Conservation (phyloP, 352 stramenopile species). For the Globisporangium iwayamae region DNA sequence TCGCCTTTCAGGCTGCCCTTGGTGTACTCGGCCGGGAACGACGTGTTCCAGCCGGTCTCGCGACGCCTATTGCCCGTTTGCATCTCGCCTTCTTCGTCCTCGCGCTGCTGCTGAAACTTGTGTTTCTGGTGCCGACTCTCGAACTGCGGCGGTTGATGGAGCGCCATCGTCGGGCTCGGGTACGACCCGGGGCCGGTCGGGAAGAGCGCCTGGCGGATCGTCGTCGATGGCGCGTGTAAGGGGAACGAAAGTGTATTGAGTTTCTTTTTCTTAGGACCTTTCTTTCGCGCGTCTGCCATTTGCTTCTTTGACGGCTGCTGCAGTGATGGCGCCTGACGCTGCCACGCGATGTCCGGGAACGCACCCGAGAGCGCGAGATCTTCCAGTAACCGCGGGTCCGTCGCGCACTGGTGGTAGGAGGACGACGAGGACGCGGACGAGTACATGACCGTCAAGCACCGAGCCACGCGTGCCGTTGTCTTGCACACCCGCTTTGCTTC, state of each 20-base stretch:
- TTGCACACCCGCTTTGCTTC: not conserved
- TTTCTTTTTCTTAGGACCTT: constrained; percentile 21
- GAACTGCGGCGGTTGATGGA: constrained; percentile 18
- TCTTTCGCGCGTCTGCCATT: constrained; percentile 17
- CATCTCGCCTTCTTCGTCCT: constrained; percentile 10
- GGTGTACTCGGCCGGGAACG: constrained; percentile 64
- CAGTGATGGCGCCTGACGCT: not conserved
- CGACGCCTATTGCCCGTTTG: constrained; percentile 41
- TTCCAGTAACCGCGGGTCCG: constrained; percentile 29
- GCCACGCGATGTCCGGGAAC: constrained; percentile 19
- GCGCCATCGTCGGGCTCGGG: constrained; percentile 26
- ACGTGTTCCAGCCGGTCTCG: constrained; percentile 71
- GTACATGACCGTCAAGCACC: not conserved
- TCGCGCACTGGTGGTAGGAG: not conserved
- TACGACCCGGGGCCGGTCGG: constrained; percentile 41
- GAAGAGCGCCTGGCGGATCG: constrained; percentile 40
- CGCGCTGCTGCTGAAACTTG: constrained; percentile 5
- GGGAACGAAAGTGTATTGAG: constrained; percentile 31
- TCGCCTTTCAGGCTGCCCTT: constrained; percentile 26
- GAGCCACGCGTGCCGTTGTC: not conserved
- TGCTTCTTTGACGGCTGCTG: constrained; percentile 8
- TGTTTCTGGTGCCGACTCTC: constrained; percentile 11
- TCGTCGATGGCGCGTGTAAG: constrained; percentile 28
- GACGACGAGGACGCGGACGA: not conserved
- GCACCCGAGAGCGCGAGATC: constrained; percentile 30